These are phyloP conservation scores for Phaeosphaeriaceae sp. DNA, from an alignment of 2,329 filamentous ascomycete genomes.

Conservation along the genomic window DNA sequence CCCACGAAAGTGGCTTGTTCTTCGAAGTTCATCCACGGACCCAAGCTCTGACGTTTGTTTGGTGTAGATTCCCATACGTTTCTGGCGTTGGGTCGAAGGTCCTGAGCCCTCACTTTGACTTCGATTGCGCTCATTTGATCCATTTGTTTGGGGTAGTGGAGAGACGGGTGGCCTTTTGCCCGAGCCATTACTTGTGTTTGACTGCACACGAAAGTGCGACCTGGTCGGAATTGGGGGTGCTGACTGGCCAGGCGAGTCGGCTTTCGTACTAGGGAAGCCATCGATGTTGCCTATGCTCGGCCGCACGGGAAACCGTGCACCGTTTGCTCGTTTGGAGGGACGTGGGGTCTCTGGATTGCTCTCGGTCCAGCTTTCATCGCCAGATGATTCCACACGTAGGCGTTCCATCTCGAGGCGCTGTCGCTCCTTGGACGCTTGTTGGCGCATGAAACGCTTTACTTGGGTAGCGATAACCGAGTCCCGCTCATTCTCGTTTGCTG, in stretches of 20 bases:
- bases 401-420: constrained; percentile 41
- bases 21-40: constrained; percentile 59
- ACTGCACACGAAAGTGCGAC: constrained; percentile 79
- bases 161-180: constrained; percentile 75
- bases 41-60: constrained; percentile 62
- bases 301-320: constrained; percentile 67
- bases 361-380: constrained; percentile 63
- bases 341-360: constrained; percentile 78
- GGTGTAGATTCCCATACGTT: constrained; percentile 66
- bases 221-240: constrained; percentile 79
- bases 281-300: constrained; percentile 73
- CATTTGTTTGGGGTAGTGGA: constrained; percentile 70
- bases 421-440: constrained; percentile 47
- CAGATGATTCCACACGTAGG: constrained; percentile 53
- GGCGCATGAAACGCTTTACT: constrained; percentile 64
- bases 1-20: constrained; percentile 62
- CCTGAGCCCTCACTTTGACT: constrained; percentile 67
- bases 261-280: constrained; percentile 53
- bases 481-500: constrained; percentile 64
- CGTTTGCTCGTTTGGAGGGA: constrained; percentile 63
- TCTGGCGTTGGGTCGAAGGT: constrained; percentile 59
- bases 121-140: constrained; percentile 67
- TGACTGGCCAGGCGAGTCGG: constrained; percentile 32
- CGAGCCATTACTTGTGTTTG: constrained; percentile 66
- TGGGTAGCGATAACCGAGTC: constrained; percentile 66